Evolutionary conservation across 805 yeast genomes (phyloP).

Genomic region (Tetrapisispora nanseiensis): DNA sequence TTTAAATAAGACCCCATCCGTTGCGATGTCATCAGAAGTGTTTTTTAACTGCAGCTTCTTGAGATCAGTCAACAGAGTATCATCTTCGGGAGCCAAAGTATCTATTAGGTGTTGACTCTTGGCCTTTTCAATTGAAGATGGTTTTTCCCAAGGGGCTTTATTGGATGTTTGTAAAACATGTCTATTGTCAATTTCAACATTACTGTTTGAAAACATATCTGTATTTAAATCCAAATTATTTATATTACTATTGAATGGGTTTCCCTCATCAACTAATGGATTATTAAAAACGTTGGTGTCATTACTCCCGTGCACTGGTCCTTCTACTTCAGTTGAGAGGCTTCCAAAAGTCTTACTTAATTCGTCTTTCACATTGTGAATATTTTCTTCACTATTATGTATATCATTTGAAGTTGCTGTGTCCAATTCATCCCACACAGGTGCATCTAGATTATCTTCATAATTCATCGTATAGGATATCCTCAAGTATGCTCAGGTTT

Average conservation of each 20-base stretch:
- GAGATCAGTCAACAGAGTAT: constrained; percentile 35
- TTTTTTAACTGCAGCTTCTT: constrained; percentile 23
- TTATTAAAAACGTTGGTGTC: constrained; percentile 2
- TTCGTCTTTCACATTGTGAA: not conserved
- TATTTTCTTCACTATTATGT: too few relatives aligned
- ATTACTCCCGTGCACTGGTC: not conserved
- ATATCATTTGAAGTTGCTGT: not conserved
- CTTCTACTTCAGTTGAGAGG: not conserved
- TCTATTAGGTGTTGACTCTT: constrained; percentile 3
- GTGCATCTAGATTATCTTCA: constrained; percentile 22
- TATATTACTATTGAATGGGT: not conserved
- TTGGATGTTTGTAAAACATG: not conserved
- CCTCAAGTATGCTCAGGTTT: too few relatives aligned
- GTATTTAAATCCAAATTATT: not conserved
- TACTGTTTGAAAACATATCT: too few relatives aligned
- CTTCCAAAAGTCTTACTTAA: constrained; percentile 8
- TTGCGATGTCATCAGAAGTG: constrained; percentile 15
- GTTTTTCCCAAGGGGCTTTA: not conserved
- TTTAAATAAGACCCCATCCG: constrained; percentile 29
- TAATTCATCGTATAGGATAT: too few relatives aligned
- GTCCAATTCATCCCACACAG: constrained; percentile 29
- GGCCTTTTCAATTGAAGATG: not conserved
- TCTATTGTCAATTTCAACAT: not conserved
- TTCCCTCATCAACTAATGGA: not conserved
- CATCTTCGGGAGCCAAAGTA: constrained; percentile 22